These are phyloP conservation scores for Colletotrichum brevisporum DNA, from an alignment of 2,329 filamentous ascomycete genomes.

Conservation along the genomic window DNA sequence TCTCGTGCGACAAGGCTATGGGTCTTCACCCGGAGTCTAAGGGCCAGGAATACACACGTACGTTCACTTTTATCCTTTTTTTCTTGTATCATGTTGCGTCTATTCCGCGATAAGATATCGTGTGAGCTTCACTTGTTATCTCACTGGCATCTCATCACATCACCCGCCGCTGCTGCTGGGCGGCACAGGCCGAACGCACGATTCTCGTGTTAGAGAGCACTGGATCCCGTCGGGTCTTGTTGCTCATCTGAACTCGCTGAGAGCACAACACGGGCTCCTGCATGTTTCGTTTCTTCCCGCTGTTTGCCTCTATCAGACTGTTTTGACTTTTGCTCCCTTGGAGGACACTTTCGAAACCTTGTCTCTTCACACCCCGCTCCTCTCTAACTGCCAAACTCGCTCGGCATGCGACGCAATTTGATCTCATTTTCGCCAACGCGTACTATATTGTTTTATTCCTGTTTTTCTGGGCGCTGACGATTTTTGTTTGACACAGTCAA, in stretches of 20 bases:
- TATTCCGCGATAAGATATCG: background rate
- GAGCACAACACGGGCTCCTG: slow-evolving; percentile 30
- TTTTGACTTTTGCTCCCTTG: slow-evolving; percentile 37
- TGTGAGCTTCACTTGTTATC: background rate
- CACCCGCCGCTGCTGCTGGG: background rate
- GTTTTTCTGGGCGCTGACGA: slow-evolving; percentile 17
- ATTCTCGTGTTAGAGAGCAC: background rate
- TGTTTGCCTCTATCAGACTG: slow-evolving; percentile 4
- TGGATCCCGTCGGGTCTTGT: slow-evolving; percentile 10
- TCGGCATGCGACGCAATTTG: too few species aligned
- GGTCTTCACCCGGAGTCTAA: slow-evolving; percentile 61
- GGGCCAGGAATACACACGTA: slow-evolving; percentile 61
- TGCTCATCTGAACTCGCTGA: slow-evolving; percentile 23
- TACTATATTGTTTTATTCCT: too few species aligned
- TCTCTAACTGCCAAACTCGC: background rate
- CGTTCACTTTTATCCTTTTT: background rate
- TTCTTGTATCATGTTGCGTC: background rate
- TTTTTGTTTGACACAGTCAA: slow-evolving; percentile 58
- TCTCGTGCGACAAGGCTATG: slow-evolving; percentile 58
- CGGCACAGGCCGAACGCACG: slow-evolving; percentile 31
- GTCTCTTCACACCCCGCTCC: slow-evolving; percentile 5
- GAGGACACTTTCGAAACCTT: slow-evolving; percentile 23
- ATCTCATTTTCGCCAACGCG: too few species aligned
- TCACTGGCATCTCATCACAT: background rate
- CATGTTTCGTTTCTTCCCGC: slow-evolving; percentile 11